Percentiles rank a stretch among this genome's conserved stretches.
These are phyloP conservation scores for Trametes cingulata DNA, from an alignment of 768 basidiomycete genomes.

Conservation along the genomic window DNA sequence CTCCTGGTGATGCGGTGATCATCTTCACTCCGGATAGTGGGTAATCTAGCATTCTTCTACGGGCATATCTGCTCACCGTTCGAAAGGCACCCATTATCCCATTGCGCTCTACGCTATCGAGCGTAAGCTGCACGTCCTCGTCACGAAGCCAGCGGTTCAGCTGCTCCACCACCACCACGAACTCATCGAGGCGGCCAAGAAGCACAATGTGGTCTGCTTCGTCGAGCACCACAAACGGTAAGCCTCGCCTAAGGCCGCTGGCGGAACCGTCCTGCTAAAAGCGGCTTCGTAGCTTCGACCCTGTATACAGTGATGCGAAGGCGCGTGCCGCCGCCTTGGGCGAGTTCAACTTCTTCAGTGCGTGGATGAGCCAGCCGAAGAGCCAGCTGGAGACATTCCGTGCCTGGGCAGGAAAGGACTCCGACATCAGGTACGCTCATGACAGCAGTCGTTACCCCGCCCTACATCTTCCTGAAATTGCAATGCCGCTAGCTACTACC, in stretches of 20 bases:
- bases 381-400: constrained; percentile 92
- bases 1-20: constrained; percentile 84
- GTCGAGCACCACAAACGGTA: constrained; percentile 95
- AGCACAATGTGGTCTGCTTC: constrained; percentile 83
- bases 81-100: constrained; percentile 74
- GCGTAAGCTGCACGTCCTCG: constrained; percentile 81
- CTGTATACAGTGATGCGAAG: constrained; percentile 89
- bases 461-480: not conserved
- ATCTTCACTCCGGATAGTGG: constrained; percentile 91
- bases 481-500: constrained; percentile 68
- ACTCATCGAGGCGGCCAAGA: constrained; percentile 72
- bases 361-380: constrained; percentile 98
- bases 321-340: constrained; percentile 74
- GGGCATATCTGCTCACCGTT: not conserved
- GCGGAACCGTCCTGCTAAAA: not conserved
- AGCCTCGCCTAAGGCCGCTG: constrained; percentile 11
- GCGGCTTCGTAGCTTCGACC: constrained; percentile 62
- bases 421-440: constrained; percentile 72
- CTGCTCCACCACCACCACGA: constrained; percentile 79
- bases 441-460: not conserved
- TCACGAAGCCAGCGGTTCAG: constrained; percentile 93
- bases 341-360: constrained; percentile 94
- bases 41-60: constrained; percentile 28
- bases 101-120: constrained; percentile 88
- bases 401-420: constrained; percentile 93